Percentiles rank a stretch among this genome's conserved stretches.
Conservation (phyloP, 1,284 basidiomycete species). For the Cerrena zonata region DNA sequence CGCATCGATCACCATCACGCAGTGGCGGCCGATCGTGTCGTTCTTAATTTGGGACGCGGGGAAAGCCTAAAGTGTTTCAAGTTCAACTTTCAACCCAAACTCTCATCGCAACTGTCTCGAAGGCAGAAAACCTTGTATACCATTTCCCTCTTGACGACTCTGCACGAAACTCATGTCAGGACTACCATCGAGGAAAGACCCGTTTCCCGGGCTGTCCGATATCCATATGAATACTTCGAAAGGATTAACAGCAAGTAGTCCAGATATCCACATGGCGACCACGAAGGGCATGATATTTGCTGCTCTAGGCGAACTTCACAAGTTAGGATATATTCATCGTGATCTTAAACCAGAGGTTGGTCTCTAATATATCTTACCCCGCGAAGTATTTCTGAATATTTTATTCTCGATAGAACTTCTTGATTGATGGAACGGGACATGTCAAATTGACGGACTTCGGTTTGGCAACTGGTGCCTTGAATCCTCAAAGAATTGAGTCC, state of each 20-base stretch:
- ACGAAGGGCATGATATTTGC: constrained; percentile 79
- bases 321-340: constrained; percentile 93
- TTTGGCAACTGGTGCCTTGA: constrained; percentile 91
- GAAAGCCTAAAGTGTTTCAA: neutral
- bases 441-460: constrained; percentile 99
- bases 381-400: neutral
- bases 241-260: constrained; percentile 38
- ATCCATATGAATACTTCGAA: constrained; percentile 71
- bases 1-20: neutral
- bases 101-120: neutral
- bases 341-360: constrained; percentile 93
- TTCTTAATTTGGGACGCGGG: neutral
- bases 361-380: no score
- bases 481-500: constrained; percentile 91
- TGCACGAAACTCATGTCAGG: constrained; percentile 2
- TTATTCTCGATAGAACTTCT: constrained; percentile 83
- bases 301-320: constrained; percentile 86
- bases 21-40: neutral
- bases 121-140: neutral
- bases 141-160: neutral
- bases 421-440: constrained; percentile 92
- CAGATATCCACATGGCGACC: constrained; percentile 64
- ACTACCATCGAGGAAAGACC: constrained; percentile 8
- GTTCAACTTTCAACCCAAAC: neutral
- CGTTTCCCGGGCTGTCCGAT: constrained; percentile 32